phyloP scores from a whole-genome alignment of 1,284 basidiomycete species.

The Agaricales sp. region DNA sequence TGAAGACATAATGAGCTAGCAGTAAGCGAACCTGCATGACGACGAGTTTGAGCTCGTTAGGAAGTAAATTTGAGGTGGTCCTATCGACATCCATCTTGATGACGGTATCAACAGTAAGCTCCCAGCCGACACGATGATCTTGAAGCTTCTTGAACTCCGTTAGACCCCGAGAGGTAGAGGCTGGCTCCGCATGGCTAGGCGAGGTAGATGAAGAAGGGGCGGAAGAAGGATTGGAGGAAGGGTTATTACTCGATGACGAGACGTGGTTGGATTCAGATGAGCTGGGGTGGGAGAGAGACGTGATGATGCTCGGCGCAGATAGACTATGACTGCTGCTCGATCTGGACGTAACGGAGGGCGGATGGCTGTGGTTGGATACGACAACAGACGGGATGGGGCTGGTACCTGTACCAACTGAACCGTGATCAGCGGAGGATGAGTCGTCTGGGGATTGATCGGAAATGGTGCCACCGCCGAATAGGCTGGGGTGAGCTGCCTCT shows the following conservation, averaged over 20 bases:
- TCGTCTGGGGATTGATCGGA: neutral
- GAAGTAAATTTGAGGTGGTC: conserved; percentile 37
- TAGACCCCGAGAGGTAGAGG: conserved; percentile 38
- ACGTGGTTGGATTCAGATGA: conserved; percentile 16
- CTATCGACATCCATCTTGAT: conserved; percentile 56
- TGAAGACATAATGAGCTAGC: conserved; percentile 4
- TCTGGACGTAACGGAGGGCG: conserved; percentile 12
- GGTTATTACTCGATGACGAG: conserved; percentile 2
- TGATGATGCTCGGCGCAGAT: conserved; percentile 3
- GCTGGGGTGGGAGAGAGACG: conserved; percentile 12
- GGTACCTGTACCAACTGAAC: neutral
- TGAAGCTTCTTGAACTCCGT: conserved; percentile 46
- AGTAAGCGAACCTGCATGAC: conserved; percentile 45
- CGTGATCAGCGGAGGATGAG: neutral
- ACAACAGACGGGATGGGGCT: conserved; percentile 20
- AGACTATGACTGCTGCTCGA: conserved; percentile 9
- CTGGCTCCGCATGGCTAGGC: conserved; percentile 12
- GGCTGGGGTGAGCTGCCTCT: conserved; percentile 12
- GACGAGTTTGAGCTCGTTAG: conserved; percentile 53
- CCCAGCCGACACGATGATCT: conserved; percentile 53
- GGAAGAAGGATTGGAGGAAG: conserved; percentile 1
- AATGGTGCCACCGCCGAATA: conserved; percentile 14
- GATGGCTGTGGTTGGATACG: conserved; percentile 18
- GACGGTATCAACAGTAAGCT: conserved; percentile 40
- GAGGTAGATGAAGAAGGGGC: conserved; percentile 7